These are phyloP conservation scores for Leccinum ponderosum DNA, from an alignment of 1,284 basidiomycete genomes.

Conservation along the genomic window DNA sequence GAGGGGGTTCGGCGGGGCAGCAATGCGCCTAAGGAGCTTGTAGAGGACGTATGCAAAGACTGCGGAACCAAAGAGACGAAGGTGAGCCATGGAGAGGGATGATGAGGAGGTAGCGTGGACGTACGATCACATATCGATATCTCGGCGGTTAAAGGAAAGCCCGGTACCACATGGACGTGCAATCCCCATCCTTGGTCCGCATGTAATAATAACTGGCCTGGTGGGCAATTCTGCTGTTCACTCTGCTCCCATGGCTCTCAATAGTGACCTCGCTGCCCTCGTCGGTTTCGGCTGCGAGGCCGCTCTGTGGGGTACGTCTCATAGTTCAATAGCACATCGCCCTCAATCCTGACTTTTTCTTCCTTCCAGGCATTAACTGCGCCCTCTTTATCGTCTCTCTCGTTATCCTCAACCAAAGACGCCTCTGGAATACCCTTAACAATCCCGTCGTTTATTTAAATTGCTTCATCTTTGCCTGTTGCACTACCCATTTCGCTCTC, in stretches of 20 bases:
- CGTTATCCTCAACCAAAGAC: conserved; percentile 19
- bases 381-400: conserved; percentile 31
- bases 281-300: conserved; percentile 37
- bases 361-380: conserved; percentile 20
- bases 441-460: conserved; percentile 29
- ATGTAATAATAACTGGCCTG: not conserved
- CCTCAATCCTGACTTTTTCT: not conserved
- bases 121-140: not conserved
- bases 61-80: not conserved
- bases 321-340: not conserved
- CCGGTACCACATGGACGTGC: not conserved
- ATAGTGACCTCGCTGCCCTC: conserved; percentile 32
- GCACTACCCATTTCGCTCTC: conserved; percentile 38
- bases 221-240: not conserved
- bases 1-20: conserved; percentile 12
- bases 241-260: not conserved
- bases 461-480: conserved; percentile 34
- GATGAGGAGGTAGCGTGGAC: not conserved
- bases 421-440: conserved; percentile 11
- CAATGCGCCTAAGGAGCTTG: conserved; percentile 15
- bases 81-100: not conserved
- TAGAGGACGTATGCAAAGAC: conserved; percentile 17
- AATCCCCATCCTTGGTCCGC: not conserved
- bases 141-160: not conserved
- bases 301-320: conserved; percentile 30